Conservation (phyloP, 352 stramenopile species). For the Pythium coloratum region DNA sequence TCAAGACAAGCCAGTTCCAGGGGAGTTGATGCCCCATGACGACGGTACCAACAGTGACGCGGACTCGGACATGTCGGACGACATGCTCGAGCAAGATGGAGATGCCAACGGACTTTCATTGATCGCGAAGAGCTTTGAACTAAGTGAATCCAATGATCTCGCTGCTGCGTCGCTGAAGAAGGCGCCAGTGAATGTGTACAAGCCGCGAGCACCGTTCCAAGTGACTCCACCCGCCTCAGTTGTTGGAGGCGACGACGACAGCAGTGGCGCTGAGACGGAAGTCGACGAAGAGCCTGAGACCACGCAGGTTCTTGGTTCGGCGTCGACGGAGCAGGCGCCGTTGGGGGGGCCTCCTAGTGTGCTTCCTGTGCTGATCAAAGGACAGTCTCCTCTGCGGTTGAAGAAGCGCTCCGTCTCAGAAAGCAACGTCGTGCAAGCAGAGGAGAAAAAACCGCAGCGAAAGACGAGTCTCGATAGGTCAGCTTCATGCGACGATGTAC, state of each 20-base stretch:
- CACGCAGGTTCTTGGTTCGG: conserved; percentile 15
- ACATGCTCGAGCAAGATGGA: conserved; percentile 71
- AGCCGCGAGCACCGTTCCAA: conserved; percentile 37
- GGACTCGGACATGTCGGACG: conserved; percentile 68
- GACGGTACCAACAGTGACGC: conserved; percentile 31
- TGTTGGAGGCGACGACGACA: conserved; percentile 33
- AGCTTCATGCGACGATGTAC: conserved; percentile 17
- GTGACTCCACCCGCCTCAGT: conserved; percentile 32
- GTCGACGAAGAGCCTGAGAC: conserved; percentile 54
- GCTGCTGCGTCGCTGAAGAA: conserved; percentile 29
- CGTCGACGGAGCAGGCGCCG: neutral
- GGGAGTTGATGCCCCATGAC: neutral
- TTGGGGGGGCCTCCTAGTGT: neutral
- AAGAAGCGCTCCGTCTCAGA: conserved; percentile 19
- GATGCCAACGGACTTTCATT: conserved; percentile 42
- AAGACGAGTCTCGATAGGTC: conserved; percentile 12
- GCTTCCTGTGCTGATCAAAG: conserved; percentile 8
- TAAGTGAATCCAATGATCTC: conserved; percentile 22
- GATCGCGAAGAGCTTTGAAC: conserved; percentile 55
- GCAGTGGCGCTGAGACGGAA: conserved; percentile 63
- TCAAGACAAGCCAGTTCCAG: neutral
- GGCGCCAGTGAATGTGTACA: conserved; percentile 38
- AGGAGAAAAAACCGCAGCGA: conserved; percentile 9
- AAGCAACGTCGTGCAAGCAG: neutral
- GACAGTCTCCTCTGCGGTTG: conserved; percentile 1